Percentiles rank a stretch among this genome's conserved stretches.
phyloP scores from a whole-genome alignment of 2,329 filamentous ascomycete genomes.

The Epicoccum nigrum region DNA sequence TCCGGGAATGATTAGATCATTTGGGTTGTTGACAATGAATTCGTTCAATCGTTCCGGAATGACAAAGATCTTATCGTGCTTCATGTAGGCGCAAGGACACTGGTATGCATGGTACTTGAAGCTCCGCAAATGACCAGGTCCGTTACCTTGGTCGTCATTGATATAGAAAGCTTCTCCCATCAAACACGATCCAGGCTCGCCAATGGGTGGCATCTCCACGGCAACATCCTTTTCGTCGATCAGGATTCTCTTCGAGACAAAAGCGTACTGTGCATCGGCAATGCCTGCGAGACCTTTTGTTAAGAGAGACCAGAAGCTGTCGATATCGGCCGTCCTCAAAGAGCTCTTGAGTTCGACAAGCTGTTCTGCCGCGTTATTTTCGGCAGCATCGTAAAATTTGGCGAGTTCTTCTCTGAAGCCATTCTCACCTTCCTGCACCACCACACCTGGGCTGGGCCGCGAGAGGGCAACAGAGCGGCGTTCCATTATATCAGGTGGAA shows the following conservation, averaged over 20 bases:
- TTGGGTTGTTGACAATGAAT: constrained; percentile 66
- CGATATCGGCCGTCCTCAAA: constrained; percentile 59
- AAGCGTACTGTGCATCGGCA: constrained; percentile 69
- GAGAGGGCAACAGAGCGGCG: constrained; percentile 53
- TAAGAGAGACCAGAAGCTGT: constrained; percentile 68
- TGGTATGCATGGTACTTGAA: constrained; percentile 69
- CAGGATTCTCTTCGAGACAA: constrained; percentile 69
- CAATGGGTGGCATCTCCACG: constrained; percentile 66
- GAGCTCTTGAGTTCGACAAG: constrained; percentile 64
- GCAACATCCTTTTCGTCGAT: constrained; percentile 64
- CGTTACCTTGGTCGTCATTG: constrained; percentile 62
- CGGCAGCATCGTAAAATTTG: constrained; percentile 49
- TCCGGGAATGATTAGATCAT: constrained; percentile 64
- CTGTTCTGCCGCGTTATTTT: constrained; percentile 66
- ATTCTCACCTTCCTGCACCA: constrained; percentile 52
- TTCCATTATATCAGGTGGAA: constrained; percentile 49
- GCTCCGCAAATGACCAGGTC: constrained; percentile 59
- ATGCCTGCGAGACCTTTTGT: constrained; percentile 69
- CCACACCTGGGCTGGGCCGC: constrained; percentile 48
- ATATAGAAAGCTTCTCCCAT: constrained; percentile 71
- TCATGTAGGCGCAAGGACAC: constrained; percentile 72
- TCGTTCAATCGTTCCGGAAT: constrained; percentile 67
- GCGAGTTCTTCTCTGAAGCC: constrained; percentile 51
- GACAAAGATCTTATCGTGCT: constrained; percentile 72
- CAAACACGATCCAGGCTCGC: constrained; percentile 66